phyloP scores from a whole-genome alignment of 352 stramenopile genomes.

The Phytophthora uliginosa region DNA sequence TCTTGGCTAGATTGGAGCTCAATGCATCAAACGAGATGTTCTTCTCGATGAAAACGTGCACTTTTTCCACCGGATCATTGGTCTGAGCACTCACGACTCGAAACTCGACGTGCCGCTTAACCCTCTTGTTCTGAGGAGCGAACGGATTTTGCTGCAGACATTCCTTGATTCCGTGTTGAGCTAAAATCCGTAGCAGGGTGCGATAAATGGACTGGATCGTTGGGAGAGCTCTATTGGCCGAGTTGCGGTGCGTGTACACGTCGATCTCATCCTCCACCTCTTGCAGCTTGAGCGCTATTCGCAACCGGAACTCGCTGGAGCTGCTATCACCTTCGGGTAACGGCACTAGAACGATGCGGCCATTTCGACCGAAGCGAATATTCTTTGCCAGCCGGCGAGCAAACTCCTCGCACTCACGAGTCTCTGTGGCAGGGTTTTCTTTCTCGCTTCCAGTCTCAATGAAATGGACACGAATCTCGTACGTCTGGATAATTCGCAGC shows the following conservation, averaged over 20 bases:
- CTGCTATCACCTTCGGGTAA: conserved; percentile 2
- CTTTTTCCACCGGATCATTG: conserved; percentile 50
- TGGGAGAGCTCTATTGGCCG: conserved; percentile 35
- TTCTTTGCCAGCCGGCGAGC: conserved; percentile 57
- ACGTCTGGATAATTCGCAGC: conserved; percentile 66
- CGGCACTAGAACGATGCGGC: conserved; percentile 50
- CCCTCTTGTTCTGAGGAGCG: conserved; percentile 47
- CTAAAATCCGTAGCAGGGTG: conserved; percentile 51
- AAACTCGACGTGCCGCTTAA: conserved; percentile 62
- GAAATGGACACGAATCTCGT: conserved; percentile 64
- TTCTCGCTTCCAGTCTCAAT: conserved; percentile 12
- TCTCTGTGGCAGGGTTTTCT: conserved; percentile 6
- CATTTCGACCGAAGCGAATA: conserved; percentile 76
- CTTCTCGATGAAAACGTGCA: conserved; percentile 72
- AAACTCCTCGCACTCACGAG: conserved; percentile 50
- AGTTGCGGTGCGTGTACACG: conserved; percentile 58
- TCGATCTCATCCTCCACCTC: conserved; percentile 40
- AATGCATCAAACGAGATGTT: conserved; percentile 53
- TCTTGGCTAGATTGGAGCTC: conserved; percentile 61
- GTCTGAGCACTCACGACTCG: conserved; percentile 64
- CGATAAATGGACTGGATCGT: conserved; percentile 68
- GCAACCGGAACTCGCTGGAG: conserved; percentile 21
- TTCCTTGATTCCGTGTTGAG: conserved; percentile 71
- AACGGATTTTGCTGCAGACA: conserved; percentile 78
- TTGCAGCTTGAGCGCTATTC: conserved; percentile 58